Evolutionary conservation across 306 rosid genomes (phyloP).

Genomic region (Prunus fruticosa): DNA sequence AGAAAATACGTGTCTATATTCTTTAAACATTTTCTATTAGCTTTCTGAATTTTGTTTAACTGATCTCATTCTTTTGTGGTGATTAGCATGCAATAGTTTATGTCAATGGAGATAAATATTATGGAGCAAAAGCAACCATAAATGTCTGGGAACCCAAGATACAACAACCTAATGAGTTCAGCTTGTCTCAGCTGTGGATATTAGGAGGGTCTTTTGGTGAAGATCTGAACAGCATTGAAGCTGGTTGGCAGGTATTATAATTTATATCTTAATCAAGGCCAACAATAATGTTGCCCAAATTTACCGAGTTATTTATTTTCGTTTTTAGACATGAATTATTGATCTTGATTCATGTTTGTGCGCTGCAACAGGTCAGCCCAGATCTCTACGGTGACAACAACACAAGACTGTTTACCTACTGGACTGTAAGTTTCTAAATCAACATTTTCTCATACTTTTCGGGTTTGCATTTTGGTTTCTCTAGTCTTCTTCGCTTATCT

Average conservation of each 20-base stretch:
- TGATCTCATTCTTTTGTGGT: background rate
- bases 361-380: slow-evolving; percentile 77
- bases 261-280: background rate
- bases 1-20: background rate
- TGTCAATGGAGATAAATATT: slow-evolving; percentile 90
- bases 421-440: slow-evolving; percentile 67
- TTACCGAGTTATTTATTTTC: background rate
- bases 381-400: slow-evolving; percentile 94
- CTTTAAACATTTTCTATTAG: background rate
- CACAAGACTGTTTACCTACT: slow-evolving; percentile 93
- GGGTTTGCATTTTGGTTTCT: background rate
- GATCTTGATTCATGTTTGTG: background rate
- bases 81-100: slow-evolving; percentile 94
- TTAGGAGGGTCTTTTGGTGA: slow-evolving; percentile 96
- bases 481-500: background rate
- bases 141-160: slow-evolving; percentile 99
- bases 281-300: background rate
- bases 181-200: slow-evolving; percentile 96
- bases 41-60: background rate
- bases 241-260: slow-evolving; percentile 94
- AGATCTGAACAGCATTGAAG: slow-evolving; percentile 99
- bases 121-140: slow-evolving; percentile 96
- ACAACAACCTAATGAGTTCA: slow-evolving; percentile 91
- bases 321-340: slow-evolving; percentile 1
- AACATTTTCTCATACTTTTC: background rate